Evolutionary conservation across 177 flowering plant species (phyloP).

Genomic region (Vitis hybrid): DNA sequence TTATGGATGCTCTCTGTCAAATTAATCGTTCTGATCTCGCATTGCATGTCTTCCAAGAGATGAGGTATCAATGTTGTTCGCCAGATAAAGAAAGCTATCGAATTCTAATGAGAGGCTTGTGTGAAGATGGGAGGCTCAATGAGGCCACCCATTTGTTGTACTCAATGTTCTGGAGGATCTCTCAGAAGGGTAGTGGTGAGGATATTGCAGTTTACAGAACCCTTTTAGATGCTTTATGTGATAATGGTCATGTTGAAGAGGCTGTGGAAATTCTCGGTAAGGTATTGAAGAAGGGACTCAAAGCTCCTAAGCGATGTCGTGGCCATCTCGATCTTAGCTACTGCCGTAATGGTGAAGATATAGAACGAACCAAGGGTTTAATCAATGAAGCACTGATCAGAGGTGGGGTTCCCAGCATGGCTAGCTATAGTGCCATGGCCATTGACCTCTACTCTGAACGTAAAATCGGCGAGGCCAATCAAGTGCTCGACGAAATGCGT

Average conservation of each 20-base stretch:
- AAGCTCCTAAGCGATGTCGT: constrained; percentile 47
- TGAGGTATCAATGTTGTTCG: constrained; percentile 55
- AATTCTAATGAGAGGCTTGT: constrained; percentile 74
- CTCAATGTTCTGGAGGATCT: constrained; percentile 84
- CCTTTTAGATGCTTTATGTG: constrained; percentile 74
- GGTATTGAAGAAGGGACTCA: constrained; percentile 76
- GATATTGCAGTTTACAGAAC: constrained; percentile 72
- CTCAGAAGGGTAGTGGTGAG: constrained; percentile 80
- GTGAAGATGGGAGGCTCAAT: constrained; percentile 53
- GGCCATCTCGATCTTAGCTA: constrained; percentile 35
- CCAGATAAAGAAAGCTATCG: constrained; percentile 69
- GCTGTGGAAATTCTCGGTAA: constrained; percentile 66
- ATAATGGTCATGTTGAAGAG: constrained; percentile 49
- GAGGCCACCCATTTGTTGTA: constrained; percentile 80
- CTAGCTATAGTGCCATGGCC: constrained; percentile 63
- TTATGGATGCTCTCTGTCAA: constrained; percentile 57
- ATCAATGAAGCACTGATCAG: constrained; percentile 57
- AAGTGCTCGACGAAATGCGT: constrained; percentile 55
- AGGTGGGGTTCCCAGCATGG: constrained; percentile 58
- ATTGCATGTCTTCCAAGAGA: constrained; percentile 62
- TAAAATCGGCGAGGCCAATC: constrained; percentile 44
- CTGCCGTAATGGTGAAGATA: constrained; percentile 22
- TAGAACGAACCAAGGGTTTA: constrained; percentile 42
- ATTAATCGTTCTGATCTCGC: constrained; percentile 60
- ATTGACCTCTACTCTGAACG: constrained; percentile 59